These are phyloP conservation scores for Fraxinus dipetala DNA, from an alignment of 305 asterid genomes.

Conservation along the genomic window DNA sequence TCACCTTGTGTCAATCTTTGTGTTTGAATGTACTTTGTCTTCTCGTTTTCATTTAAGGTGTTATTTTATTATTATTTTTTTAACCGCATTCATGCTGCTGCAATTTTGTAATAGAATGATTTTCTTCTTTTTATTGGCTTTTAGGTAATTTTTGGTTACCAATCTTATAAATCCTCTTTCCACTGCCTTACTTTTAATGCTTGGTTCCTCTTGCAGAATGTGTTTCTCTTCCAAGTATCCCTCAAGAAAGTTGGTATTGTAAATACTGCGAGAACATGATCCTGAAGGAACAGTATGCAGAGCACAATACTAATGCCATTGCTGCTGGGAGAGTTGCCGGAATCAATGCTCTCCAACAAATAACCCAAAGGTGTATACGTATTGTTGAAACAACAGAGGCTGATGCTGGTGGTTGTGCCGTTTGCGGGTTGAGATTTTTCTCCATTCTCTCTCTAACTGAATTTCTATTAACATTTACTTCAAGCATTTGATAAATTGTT, in stretches of 20 bases:
- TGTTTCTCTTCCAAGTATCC: conserved; percentile 47
- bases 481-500: neutral
- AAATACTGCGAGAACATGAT: conserved; percentile 61
- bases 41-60: conserved; percentile 1
- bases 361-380: conserved; percentile 66
- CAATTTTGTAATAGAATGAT: conserved; percentile 1
- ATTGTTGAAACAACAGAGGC: conserved; percentile 50
- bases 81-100: neutral
- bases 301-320: conserved; percentile 58
- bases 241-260: conserved; percentile 76
- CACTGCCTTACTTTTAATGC: conserved; percentile 12
- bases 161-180: conserved; percentile 2
- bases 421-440: conserved; percentile 65
- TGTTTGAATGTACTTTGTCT: conserved; percentile 6
- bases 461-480: conserved; percentile 9
- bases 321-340: conserved; percentile 93
- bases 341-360: conserved; percentile 63
- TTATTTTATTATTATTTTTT: neutral
- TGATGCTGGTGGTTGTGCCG: conserved; percentile 68
- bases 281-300: conserved; percentile 52
- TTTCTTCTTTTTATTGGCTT: neutral
- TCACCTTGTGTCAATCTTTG: conserved; percentile 14
- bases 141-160: neutral
- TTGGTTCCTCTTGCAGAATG: conserved; percentile 54
- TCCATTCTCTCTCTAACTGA: conserved; percentile 2